Base-by-base conservation (phyloP, 2,329 filamentous ascomycete genomes). In the Colletotrichum noveboracense region DNA sequence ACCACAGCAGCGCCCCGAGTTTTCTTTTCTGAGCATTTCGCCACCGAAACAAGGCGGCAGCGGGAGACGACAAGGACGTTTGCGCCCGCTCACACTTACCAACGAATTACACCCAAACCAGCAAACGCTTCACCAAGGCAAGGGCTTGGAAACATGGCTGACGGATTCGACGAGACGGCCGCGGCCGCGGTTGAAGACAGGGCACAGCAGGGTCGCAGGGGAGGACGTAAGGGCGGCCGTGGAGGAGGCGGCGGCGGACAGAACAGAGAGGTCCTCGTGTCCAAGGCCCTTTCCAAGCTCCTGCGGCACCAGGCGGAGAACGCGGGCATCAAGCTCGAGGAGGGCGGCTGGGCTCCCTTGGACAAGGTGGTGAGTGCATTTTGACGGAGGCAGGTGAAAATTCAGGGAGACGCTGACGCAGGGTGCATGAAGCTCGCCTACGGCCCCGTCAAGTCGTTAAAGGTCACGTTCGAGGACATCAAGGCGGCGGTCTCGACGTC, bases 51-150 rank as follows among this genome's bases (percentile, higher is more conserved):
- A 16, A 0, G 14, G 14, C 30, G n/a, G 7, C 24, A n/a, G 7
- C 34, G 13, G 61, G 5, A 21, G 16, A 34, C 24, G 3, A 28
- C 28, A 52, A 34, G 3, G 10, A 13, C 58, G 4, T 32, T 7
- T 32, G 32, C 2, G 24, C 85, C 79, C 97, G 82, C 78, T 94
- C 93, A 80, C 87, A 87, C 83, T 87, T 85, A 36, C 97, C 85
- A 84, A 98, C 92, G 74, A 97, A 86, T 84, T 95, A 94, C 30
- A 98, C 89, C 77, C 97, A 81, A 52, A 97, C 85, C 84, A 96
- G 12, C 32, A 18, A 10, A 5, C n/a, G 16, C 16, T 21, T n/a
- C 58, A 32, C 30, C 28, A 34, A 8, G 21, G 58, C n/a, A 21
- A 30, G 12, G 28, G 2, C 1, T 62, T 32, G 26, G 6, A 21